These are phyloP conservation scores for Thuja plicata DNA, from an alignment of 83 land plant species.

Conservation along the genomic window DNA sequence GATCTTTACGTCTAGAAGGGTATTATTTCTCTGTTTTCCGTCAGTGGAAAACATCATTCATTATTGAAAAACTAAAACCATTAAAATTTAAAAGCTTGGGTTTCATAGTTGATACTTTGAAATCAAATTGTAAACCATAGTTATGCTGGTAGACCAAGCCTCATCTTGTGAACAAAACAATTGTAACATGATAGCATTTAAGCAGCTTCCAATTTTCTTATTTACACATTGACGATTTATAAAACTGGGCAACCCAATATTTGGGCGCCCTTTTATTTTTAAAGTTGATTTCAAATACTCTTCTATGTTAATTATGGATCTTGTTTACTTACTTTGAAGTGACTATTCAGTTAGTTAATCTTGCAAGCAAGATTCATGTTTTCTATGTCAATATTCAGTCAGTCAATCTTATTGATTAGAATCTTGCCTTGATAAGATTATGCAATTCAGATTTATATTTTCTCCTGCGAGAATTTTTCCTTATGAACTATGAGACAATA, in stretches of 20 bases:
- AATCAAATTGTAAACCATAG: not conserved
- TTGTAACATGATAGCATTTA: not conserved
- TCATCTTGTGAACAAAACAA: not conserved
- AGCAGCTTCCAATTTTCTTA: not conserved
- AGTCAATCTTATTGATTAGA: not conserved
- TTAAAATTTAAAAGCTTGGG: not conserved
- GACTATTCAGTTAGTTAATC: not conserved
- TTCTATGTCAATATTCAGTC: not conserved
- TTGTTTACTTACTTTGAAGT: not conserved
- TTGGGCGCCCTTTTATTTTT: not conserved
- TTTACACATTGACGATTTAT: not conserved
- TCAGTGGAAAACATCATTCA: no score
- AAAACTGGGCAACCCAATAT: not conserved
- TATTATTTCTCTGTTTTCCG: not conserved
- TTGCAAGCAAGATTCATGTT: not conserved
- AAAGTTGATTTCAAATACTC: not conserved
- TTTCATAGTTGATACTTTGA: not conserved
- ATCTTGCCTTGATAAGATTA: not conserved
- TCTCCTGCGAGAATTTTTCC: not conserved
- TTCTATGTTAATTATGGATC: not conserved
- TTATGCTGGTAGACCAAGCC: not conserved
- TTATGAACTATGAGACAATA: not conserved
- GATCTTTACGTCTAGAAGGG: not conserved
- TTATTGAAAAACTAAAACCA: not conserved
- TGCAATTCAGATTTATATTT: not conserved